Evolutionary conservation across 2,329 filamentous ascomycete species (phyloP).

Genomic region (Bipolaris cookei): DNA sequence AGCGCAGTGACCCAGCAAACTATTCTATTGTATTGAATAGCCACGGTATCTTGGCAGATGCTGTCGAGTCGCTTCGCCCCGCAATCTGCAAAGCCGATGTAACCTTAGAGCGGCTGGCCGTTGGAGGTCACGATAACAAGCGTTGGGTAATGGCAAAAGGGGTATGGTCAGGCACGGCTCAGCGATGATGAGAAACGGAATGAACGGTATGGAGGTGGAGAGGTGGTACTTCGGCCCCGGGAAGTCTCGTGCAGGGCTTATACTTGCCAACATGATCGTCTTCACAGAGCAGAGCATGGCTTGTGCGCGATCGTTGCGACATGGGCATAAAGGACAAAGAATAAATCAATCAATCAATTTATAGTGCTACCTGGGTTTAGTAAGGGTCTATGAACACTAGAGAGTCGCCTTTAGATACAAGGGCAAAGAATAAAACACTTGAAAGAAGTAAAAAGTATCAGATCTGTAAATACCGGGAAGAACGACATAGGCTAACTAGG

Average conservation of each 20-base stretch:
- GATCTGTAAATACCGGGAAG: background rate
- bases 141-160: background rate
- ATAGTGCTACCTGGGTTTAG: no score
- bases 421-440: background rate
- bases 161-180: background rate
- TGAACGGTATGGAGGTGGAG: background rate
- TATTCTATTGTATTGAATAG: background rate
- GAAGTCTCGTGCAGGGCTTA: background rate
- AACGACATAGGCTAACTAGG: background rate
- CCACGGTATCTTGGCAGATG: conserved; percentile 10
- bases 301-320: background rate
- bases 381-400: no score
- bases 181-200: background rate
- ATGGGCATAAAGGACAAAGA: background rate
- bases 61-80: conserved; percentile 9
- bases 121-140: conserved; percentile 1
- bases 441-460: background rate
- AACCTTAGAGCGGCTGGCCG: conserved; percentile 7
- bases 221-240: background rate
- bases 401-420: no score
- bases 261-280: background rate
- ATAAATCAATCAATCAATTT: no score
- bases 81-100: conserved; percentile 17
- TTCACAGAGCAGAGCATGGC: background rate
- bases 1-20: background rate